Evolutionary conservation across 345 rosid species (phyloP).

Genomic region (Populus davidiana): DNA sequence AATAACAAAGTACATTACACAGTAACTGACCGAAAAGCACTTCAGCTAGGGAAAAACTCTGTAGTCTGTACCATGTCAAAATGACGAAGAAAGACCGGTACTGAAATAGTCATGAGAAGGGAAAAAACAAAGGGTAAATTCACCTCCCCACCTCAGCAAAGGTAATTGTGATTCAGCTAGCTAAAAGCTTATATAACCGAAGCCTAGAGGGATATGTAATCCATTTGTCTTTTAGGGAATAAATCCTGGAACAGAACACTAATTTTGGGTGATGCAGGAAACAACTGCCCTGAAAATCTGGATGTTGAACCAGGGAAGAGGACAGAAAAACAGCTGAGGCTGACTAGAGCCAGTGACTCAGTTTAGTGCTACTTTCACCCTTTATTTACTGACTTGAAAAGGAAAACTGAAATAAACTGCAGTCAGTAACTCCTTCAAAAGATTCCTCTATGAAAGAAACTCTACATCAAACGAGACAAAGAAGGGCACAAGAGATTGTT

Average conservation of each 20-base stretch:
- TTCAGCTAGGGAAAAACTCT: not conserved
- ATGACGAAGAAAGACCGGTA: not conserved
- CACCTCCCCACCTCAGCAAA: not conserved
- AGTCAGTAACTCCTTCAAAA: conserved; percentile 22
- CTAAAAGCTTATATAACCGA: not conserved
- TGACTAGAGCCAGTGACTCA: conserved; percentile 14
- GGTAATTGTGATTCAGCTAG: conserved; percentile 1
- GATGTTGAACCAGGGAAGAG: conserved; percentile 28
- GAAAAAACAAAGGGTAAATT: not conserved
- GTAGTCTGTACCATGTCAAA: not conserved
- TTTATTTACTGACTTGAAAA: conserved; percentile 27
- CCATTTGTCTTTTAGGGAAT: conserved; percentile 38
- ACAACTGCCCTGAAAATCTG: conserved; percentile 44
- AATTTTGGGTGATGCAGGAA: conserved; percentile 13
- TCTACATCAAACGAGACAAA: conserved; percentile 10
- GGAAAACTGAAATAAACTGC: conserved; percentile 17
- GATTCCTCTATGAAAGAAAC: conserved; percentile 13
- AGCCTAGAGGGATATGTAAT: conserved; percentile 5
- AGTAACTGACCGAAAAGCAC: not conserved
- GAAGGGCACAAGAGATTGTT: conserved; percentile 10
- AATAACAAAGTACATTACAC: not conserved
- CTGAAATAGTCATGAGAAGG: not conserved
- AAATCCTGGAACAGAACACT: conserved; percentile 35
- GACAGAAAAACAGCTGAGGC: conserved; percentile 29
- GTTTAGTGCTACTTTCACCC: conserved; percentile 17